These are phyloP conservation scores for Dissoconium aciculare DNA, from an alignment of 2,329 filamentous ascomycete genomes.

Conservation along the genomic window DNA sequence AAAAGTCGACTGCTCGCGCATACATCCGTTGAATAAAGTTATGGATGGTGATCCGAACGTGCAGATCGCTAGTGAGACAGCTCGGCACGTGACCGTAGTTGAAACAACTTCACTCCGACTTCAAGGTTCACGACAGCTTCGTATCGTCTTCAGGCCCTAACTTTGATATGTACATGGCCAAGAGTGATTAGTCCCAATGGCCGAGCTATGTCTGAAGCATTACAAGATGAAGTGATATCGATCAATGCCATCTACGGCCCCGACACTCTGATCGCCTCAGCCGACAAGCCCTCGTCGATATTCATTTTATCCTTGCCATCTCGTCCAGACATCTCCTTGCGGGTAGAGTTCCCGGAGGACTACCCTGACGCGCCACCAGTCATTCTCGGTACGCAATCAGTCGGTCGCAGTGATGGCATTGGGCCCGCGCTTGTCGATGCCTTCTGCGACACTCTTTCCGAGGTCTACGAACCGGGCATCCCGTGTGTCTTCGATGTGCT, in stretches of 20 bases:
- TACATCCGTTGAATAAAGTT: too few species aligned
- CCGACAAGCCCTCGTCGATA: conserved; percentile 15
- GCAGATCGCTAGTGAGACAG: too few species aligned
- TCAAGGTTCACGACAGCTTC: too few species aligned
- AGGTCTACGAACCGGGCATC: conserved; percentile 55
- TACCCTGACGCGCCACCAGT: conserved; percentile 65
- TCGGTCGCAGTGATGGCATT: conserved; percentile 54
- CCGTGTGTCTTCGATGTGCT: conserved; percentile 89
- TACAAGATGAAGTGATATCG: conserved; percentile 61
- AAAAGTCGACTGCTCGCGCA: too few species aligned
- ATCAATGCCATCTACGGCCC: conserved; percentile 75
- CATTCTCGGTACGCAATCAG: conserved; percentile 65
- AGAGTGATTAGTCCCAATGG: too few species aligned
- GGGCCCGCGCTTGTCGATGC: conserved; percentile 56
- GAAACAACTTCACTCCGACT: too few species aligned
- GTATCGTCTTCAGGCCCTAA: too few species aligned
- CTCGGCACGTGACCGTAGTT: too few species aligned
- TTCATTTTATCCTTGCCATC: conserved; percentile 55
- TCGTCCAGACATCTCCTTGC: conserved; percentile 38
- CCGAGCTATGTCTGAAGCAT: too few species aligned
- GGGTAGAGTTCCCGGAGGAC: conserved; percentile 50
- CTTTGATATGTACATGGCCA: too few species aligned
- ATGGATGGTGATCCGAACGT: too few species aligned
- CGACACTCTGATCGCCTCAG: conserved; percentile 37
- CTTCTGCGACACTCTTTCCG: conserved; percentile 50